A percentile compares a stretch with the other conserved stretches of the same genome.
phyloP scores from a whole-genome alignment of 352 stramenopile genomes.

The Globisporangium perplexum region DNA sequence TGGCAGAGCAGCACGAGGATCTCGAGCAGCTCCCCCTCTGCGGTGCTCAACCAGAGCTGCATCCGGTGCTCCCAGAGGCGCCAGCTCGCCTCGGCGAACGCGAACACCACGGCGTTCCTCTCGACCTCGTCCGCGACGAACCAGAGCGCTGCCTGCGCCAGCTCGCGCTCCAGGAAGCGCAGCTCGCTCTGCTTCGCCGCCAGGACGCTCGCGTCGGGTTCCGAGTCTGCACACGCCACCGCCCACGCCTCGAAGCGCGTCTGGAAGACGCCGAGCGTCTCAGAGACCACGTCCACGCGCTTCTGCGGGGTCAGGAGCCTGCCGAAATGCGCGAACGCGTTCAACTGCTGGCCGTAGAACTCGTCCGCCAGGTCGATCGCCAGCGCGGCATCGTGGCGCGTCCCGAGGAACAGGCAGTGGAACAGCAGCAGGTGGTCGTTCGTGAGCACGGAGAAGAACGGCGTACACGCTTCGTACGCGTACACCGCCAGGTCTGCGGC shows the following conservation, averaged over 20 bases:
- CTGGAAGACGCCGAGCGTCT: conserved; percentile 38
- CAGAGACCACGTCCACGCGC: conserved; percentile 41
- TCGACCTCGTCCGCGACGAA: conserved; percentile 23
- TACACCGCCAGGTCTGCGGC: conserved; percentile 43
- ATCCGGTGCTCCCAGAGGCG: conserved; percentile 7
- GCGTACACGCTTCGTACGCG: conserved; percentile 64
- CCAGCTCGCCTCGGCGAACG: conserved; percentile 5
- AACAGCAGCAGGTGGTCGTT: conserved; percentile 70
- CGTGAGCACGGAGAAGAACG: conserved; percentile 55
- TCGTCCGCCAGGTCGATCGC: conserved; percentile 21
- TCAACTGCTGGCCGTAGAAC: conserved; percentile 50
- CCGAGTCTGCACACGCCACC: conserved; percentile 13
- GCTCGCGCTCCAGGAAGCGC: conserved; percentile 26
- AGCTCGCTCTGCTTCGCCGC: conserved; percentile 25
- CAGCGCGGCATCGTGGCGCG: conserved; percentile 4
- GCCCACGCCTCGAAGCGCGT: conserved; percentile 35
- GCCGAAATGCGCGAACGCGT: conserved; percentile 28
- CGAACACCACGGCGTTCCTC: not conserved
- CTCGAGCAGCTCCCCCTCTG: conserved; percentile 1
- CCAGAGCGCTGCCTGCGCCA: conserved; percentile 26
- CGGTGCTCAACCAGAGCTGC: conserved; percentile 10
- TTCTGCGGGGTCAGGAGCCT: conserved; percentile 34
- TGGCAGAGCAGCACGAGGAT: conserved; percentile 9
- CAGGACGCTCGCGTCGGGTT: conserved; percentile 2
- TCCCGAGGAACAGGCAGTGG: conserved; percentile 36